A percentile compares a stretch with the other conserved stretches of the same genome.
Conservation (phyloP, 257 asterid species). For the Misopates orontium region DNA sequence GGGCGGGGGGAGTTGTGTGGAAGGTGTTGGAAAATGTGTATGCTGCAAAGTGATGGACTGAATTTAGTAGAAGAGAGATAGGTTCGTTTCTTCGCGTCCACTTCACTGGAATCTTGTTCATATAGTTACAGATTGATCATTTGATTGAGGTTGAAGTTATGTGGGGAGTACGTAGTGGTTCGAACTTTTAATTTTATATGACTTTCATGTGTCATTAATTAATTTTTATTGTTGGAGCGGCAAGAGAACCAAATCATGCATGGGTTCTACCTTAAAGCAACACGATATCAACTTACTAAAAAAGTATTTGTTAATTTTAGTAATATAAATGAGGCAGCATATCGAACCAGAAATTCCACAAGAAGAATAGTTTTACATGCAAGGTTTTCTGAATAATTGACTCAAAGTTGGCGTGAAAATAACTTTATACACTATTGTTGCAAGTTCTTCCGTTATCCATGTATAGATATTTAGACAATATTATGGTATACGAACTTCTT, state of each 20-base stretch:
- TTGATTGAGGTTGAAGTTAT: slow-evolving; percentile 37
- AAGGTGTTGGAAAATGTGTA: neutral
- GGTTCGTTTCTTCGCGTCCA: slow-evolving; percentile 88
- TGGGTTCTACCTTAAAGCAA: no score
- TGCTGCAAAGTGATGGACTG: slow-evolving; percentile 29
- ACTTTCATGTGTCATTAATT: neutral
- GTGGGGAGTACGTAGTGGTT: slow-evolving; percentile 17
- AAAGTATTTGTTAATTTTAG: no score
- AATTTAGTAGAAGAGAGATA: slow-evolving; percentile 27
- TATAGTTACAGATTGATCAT: neutral
- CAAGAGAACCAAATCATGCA: neutral
- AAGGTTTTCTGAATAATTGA: no score
- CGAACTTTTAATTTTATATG: slow-evolving; percentile 8
- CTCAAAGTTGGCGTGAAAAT: no score
- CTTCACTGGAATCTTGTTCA: slow-evolving; percentile 63
- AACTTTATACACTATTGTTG: no score
- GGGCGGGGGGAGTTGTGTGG: neutral
- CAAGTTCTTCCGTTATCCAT: no score
- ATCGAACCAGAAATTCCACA: no score
- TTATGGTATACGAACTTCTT: no score
- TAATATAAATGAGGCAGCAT: no score
- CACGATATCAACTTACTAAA: no score
- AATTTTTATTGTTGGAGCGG: neutral
- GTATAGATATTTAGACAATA: no score
- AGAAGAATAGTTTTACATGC: no score